A percentile compares a stretch with the other conserved stretches of the same genome.
These are phyloP conservation scores for Spencermartinsiella europaea DNA, from an alignment of 805 yeast species.

Conservation along the genomic window DNA sequence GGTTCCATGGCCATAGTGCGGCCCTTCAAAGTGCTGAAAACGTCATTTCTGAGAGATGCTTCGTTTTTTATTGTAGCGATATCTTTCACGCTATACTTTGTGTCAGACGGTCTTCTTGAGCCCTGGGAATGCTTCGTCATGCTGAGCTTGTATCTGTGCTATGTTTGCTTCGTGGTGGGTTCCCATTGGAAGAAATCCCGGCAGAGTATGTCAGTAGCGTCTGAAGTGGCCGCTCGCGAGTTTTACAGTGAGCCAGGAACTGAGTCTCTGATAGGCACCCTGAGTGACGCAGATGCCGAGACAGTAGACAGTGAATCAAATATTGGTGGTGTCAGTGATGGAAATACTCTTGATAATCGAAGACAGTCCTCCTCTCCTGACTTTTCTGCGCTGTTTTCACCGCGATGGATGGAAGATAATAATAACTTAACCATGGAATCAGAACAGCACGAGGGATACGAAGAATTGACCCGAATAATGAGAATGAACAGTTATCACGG, in stretches of 20 bases:
- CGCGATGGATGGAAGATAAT: not conserved
- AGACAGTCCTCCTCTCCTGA: not conserved
- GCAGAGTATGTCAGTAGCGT: conserved; percentile 10
- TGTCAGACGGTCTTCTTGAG: conserved; percentile 51
- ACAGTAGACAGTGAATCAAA: conserved; percentile 1
- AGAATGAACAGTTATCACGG: not conserved
- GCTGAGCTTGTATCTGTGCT: conserved; percentile 50
- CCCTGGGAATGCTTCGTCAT: conserved; percentile 53
- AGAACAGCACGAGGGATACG: conserved; percentile 23
- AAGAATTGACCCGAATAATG: conserved; percentile 13
- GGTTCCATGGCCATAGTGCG: conserved; percentile 70
- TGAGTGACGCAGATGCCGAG: conserved; percentile 22
- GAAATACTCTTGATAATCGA: not conserved
- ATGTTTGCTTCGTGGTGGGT: conserved; percentile 46
- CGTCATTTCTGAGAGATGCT: conserved; percentile 55
- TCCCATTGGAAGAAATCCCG: conserved; percentile 36
- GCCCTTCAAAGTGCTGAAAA: conserved; percentile 52
- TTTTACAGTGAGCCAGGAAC: conserved; percentile 19
- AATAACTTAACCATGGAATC: conserved; percentile 10
- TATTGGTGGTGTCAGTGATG: not conserved
- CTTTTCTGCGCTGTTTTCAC: not conserved
- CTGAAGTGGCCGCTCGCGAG: conserved; percentile 23
- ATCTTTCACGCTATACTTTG: conserved; percentile 44
- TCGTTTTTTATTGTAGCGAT: conserved; percentile 50
- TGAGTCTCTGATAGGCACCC: conserved; percentile 12